Evolutionary conservation across 2,329 filamentous ascomycete genomes (phyloP).

Genomic region (Pseudogymnoascus sp.): DNA sequence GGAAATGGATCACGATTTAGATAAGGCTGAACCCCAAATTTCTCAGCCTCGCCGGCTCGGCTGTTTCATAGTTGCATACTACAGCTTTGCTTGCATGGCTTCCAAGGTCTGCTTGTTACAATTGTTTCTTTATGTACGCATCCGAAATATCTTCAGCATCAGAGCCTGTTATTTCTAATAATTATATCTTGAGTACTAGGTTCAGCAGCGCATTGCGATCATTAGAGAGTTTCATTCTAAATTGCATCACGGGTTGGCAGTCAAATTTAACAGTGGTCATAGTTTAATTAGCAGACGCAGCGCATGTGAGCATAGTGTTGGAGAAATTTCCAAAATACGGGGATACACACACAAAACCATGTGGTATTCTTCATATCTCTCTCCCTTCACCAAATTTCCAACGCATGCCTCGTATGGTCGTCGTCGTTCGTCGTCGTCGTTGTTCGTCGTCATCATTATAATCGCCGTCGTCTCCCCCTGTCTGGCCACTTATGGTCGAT

Average conservation of each 20-base stretch:
- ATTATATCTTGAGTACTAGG: too few relatives aligned
- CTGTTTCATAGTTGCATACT: not conserved
- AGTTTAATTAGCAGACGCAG: not conserved
- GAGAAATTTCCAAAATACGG: too few relatives aligned
- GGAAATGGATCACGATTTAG: slow-evolving; percentile 4
- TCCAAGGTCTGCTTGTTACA: not conserved
- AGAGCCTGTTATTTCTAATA: not conserved
- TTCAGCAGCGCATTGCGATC: not conserved
- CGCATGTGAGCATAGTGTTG: too few relatives aligned
- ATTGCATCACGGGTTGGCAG: not conserved
- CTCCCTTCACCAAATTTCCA: too few relatives aligned
- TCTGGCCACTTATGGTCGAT: not conserved
- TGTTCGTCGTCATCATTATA: not conserved
- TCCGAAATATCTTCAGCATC: not conserved
- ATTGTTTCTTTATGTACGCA: not conserved
- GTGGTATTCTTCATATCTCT: too few relatives aligned
- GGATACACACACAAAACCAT: too few relatives aligned
- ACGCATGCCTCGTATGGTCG: not conserved
- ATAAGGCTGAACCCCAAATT: not conserved
- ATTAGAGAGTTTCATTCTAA: not conserved
- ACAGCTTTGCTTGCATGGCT: not conserved
- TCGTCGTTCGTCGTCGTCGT: not conserved
- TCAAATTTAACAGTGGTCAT: not conserved
- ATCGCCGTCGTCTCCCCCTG: not conserved
- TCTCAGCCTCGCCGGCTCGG: not conserved